These are phyloP conservation scores for Cadophora sp. DNA, from an alignment of 2,329 filamentous ascomycete genomes.

Conservation along the genomic window DNA sequence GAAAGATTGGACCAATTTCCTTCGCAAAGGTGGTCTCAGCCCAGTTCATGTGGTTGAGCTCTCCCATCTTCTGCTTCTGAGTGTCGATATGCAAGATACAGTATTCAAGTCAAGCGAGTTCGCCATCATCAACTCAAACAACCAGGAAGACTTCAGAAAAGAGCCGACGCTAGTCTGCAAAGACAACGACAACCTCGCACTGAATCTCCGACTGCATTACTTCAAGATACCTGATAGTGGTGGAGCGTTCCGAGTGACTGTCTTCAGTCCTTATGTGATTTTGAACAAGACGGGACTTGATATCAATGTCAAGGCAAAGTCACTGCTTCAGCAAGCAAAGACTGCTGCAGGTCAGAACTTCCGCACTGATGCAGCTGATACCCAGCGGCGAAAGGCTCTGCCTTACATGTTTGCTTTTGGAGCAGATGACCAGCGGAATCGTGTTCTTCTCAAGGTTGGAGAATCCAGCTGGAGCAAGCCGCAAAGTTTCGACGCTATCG, in stretches of 20 bases:
- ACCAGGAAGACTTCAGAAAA: slow-evolving; percentile 85
- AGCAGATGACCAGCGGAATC: slow-evolving; percentile 88
- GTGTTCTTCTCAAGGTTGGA: slow-evolving; percentile 84
- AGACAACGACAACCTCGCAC: slow-evolving; percentile 79
- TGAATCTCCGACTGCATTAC: slow-evolving; percentile 90
- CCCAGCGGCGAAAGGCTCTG: slow-evolving; percentile 72
- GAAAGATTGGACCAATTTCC: slow-evolving; percentile 98
- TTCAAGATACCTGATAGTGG: slow-evolving; percentile 89
- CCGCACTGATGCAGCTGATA: slow-evolving; percentile 54
- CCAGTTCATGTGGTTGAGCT: slow-evolving; percentile 97
- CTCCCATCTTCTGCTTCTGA: slow-evolving; percentile 89
- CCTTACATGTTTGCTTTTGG: slow-evolving; percentile 97
- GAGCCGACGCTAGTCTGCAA: slow-evolving; percentile 83
- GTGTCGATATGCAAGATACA: slow-evolving; percentile 96
- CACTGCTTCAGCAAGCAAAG: slow-evolving; percentile 82
- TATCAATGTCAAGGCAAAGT: slow-evolving; percentile 87
- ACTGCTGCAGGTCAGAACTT: slow-evolving; percentile 83
- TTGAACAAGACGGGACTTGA: slow-evolving; percentile 94
- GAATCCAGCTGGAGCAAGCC: slow-evolving; percentile 97
- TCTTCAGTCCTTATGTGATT: slow-evolving; percentile 94
- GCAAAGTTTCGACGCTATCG: slow-evolving; percentile 97
- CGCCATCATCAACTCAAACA: slow-evolving; percentile 92
- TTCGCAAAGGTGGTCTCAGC: slow-evolving; percentile 94
- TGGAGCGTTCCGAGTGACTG: slow-evolving; percentile 92
- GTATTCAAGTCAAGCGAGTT: slow-evolving; percentile 96